Conservation (phyloP, 371 early-diverging fungal species). For the Mucor velutinosus region DNA sequence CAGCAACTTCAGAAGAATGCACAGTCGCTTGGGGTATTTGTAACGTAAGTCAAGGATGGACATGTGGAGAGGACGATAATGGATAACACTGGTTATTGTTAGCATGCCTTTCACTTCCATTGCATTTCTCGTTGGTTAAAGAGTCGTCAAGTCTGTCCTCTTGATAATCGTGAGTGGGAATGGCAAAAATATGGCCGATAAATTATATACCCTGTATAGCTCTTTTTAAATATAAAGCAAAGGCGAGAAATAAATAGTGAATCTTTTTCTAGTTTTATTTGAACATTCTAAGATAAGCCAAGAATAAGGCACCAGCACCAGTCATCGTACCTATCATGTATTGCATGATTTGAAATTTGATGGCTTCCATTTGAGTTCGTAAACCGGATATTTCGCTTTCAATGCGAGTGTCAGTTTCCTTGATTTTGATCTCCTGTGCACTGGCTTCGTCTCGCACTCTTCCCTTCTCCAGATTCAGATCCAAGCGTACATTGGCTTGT, state of each 20-base stretch:
- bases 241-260: neutral
- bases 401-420: constrained; percentile 87
- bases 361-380: constrained; percentile 90
- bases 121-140: constrained; percentile 99
- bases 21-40: constrained; percentile 99
- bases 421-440: constrained; percentile 82
- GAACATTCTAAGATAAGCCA: constrained; percentile 71
- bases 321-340: constrained; percentile 86
- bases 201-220: constrained; percentile 5
- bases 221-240: neutral
- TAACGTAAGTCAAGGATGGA: constrained; percentile 68
- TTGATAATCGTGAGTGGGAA: constrained; percentile 99
- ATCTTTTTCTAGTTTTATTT: neutral
- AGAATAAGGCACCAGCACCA: constrained; percentile 80
- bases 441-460: constrained; percentile 85
- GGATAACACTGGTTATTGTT: constrained; percentile 4
- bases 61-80: neutral
- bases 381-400: constrained; percentile 89
- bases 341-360: constrained; percentile 86
- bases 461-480: constrained; percentile 90
- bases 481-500: constrained; percentile 87
- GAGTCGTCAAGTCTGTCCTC: constrained; percentile 97
- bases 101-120: constrained; percentile 99
- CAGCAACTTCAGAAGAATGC: constrained; percentile 94
- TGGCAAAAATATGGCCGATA: constrained; percentile 84